Evolutionary conservation across 805 yeast species (phyloP), one percentile per base, ranked within the genome.

Genomic region (Yamadazyma akitaensis): DNA sequence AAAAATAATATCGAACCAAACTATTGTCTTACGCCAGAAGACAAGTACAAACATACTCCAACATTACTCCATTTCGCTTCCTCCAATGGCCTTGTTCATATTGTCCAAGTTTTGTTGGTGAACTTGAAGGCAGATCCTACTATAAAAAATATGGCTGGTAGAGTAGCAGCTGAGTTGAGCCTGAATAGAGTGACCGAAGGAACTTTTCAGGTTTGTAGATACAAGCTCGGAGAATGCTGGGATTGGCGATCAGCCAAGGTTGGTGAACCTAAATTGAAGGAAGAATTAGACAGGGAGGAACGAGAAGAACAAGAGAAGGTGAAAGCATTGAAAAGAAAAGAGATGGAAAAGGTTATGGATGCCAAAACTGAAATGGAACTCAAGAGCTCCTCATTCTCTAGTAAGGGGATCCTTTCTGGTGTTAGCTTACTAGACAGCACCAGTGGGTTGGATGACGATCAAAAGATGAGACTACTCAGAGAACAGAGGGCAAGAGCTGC

Each of bases 401-500:
- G 64, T 1, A 50, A 67, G 19, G 82, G 80, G 0, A 68, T 51
- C 7, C 19, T 65, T 2, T 66, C 51, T 55, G 31, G 53, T 14
- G 52, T 61, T 1, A 66, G 63, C 46, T 37, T 74, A 67, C 52
- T 59, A 6, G 67, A 70, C 18, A 81, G 80, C 39, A 56, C 83
- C 44, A 75, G 77, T 37, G 83, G 90, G 0, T 70, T 92, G 45
- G 76, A 81, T 7, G 89, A 83, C 1, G 88, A 82, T 21, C 97
- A 91, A 53, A 77, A 81, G 57, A 74, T 76, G 76, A 77, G 83
- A 57, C 67, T 94, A 17, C 90, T 91, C 86, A 79, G 99, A 50
- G 99, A 94, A 58, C 91, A 91, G 59, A 75, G 98, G 45, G 97
- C 97, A 0, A 77, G 98, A 46, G 99, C 99, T 0, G 97, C 96